These are phyloP conservation scores for Batkoa obscura DNA, from an alignment of 371 early-diverging fungal genomes.

Conservation along the genomic window DNA sequence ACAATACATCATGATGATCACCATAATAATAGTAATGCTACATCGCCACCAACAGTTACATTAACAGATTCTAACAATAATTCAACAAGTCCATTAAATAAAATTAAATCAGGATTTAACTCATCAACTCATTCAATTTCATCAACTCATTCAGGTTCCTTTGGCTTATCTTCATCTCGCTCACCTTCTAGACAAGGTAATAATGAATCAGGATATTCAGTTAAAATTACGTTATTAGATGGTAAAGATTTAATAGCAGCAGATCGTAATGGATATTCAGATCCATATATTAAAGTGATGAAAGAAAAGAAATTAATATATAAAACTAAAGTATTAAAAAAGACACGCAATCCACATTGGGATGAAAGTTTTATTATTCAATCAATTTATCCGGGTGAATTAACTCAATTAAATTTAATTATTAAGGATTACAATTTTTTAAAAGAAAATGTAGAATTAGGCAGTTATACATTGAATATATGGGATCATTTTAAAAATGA, in stretches of 20 bases:
- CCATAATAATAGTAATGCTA: background rate
- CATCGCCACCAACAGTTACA: too few relatives aligned
- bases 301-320: slow-evolving; percentile 24
- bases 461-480: slow-evolving; percentile 23
- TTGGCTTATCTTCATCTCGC: too few relatives aligned
- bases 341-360: slow-evolving; percentile 52
- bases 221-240: slow-evolving; percentile 18
- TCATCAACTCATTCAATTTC: too few relatives aligned
- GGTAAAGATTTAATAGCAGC: slow-evolving; percentile 33
- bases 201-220: too few relatives aligned
- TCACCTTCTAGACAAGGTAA: too few relatives aligned
- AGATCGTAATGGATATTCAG: slow-evolving; percentile 26
- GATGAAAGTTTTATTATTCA: slow-evolving; percentile 26
- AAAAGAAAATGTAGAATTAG: slow-evolving; percentile 34
- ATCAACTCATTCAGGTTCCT: too few relatives aligned
- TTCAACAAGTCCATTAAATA: too few relatives aligned
- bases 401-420: slow-evolving; percentile 21
- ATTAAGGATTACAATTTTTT: slow-evolving; percentile 46
- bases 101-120: too few relatives aligned
- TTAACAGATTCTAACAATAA: too few relatives aligned
- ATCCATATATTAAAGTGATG: slow-evolving; percentile 28
- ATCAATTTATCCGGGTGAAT: slow-evolving; percentile 15
- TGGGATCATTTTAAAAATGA: slow-evolving; percentile 22
- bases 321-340: slow-evolving; percentile 55
- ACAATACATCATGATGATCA: too few relatives aligned